Conservation (phyloP, 805 yeast species). For the Alloascoidea hylecoeti region DNA sequence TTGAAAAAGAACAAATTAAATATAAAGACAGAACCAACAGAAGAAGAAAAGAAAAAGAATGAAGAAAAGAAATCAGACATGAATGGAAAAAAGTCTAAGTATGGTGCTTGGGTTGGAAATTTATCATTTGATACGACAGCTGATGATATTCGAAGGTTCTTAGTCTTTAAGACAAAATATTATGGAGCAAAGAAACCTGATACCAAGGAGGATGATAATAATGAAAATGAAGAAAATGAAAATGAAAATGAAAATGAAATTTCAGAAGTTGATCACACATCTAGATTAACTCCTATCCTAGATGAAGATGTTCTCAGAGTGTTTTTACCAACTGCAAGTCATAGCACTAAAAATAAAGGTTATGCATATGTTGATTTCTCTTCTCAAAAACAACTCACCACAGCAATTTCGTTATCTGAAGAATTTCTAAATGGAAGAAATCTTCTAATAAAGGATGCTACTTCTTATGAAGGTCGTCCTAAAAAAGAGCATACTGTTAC, state of each 20-base stretch:
- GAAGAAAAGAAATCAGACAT: conserved; percentile 9
- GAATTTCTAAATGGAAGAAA: conserved; percentile 69
- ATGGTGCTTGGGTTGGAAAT: conserved; percentile 93
- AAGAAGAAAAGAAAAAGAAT: conserved; percentile 20
- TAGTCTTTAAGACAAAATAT: conserved; percentile 41
- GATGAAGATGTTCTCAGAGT: not conserved
- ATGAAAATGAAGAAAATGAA: conserved; percentile 14
- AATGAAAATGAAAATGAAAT: conserved; percentile 43
- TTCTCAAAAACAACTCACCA: conserved; percentile 39
- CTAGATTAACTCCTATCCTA: not conserved
- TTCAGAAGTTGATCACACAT: conserved; percentile 70
- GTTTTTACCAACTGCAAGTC: not conserved
- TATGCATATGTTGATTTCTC: conserved; percentile 84
- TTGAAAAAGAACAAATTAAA: conserved; percentile 44
- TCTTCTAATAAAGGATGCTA: conserved; percentile 67
- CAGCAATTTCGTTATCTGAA: conserved; percentile 61
- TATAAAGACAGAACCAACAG: conserved; percentile 19
- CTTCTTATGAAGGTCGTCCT: conserved; percentile 83
- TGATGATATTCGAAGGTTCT: conserved; percentile 56
- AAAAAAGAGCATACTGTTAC: conserved; percentile 22
- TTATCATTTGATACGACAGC: conserved; percentile 70
- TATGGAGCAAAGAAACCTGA: conserved; percentile 10
- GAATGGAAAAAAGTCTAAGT: conserved; percentile 24
- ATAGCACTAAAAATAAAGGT: conserved; percentile 42
- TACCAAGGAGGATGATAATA: conserved; percentile 10